Percentiles rank a stretch among this genome's conserved stretches.
Conservation (phyloP, 768 basidiomycete species). For the Macrolepiota albuminosa region DNA sequence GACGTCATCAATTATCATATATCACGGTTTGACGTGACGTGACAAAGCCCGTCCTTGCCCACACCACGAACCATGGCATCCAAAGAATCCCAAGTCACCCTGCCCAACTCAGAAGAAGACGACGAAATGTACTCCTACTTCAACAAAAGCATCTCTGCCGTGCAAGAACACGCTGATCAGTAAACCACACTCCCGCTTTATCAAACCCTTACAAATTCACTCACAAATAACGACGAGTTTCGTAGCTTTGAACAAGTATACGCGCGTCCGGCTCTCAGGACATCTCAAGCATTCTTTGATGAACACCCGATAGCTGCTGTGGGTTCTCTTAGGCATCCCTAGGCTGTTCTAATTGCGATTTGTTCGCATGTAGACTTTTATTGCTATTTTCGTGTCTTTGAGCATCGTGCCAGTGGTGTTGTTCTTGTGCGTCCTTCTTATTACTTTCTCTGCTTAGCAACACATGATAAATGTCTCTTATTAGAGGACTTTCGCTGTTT, state of each 20-base stretch:
- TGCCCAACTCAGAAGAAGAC: slow-evolving; percentile 12
- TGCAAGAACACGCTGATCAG: slow-evolving; percentile 32
- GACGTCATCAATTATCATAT: neutral
- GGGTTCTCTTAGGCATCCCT: slow-evolving; percentile 7
- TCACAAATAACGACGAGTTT: neutral
- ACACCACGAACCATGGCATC: neutral
- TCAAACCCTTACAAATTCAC: neutral
- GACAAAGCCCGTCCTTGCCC: neutral
- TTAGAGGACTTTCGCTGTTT: slow-evolving; percentile 26
- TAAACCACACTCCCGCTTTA: slow-evolving; percentile 9
- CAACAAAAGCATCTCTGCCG: slow-evolving; percentile 30
- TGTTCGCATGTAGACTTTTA: slow-evolving; percentile 29
- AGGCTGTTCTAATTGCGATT: neutral
- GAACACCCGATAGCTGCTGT: slow-evolving; percentile 30
- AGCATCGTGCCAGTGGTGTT: slow-evolving; percentile 28
- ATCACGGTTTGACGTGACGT: neutral
- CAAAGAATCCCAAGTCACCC: slow-evolving; percentile 2
- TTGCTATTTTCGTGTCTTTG: slow-evolving; percentile 33
- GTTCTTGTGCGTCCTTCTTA: slow-evolving; percentile 31
- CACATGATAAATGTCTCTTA: neutral
- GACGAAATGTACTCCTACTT: slow-evolving; percentile 29
- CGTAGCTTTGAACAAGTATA: slow-evolving; percentile 40
- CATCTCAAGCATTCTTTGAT: slow-evolving; percentile 27
- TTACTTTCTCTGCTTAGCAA: neutral
- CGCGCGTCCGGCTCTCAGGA: slow-evolving; percentile 34